A percentile compares a stretch with the other conserved stretches of the same genome.
phyloP scores from a whole-genome alignment of 2,329 filamentous ascomycete genomes.

The Fusarium xyrophilum region DNA sequence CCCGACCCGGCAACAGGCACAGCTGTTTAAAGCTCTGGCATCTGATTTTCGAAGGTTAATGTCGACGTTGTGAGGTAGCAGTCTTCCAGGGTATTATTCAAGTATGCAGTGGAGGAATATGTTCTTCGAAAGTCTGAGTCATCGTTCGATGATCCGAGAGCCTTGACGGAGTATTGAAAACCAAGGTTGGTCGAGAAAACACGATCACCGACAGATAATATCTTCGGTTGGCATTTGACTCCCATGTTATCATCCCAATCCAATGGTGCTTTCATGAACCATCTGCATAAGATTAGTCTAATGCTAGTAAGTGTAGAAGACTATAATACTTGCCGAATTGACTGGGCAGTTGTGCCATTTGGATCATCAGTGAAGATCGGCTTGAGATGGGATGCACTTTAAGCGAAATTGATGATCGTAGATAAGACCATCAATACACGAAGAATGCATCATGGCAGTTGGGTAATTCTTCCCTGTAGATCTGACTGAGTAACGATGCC shows the following conservation, averaged over 20 bases:
- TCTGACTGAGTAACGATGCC: neutral
- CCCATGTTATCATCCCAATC: slow-evolving; percentile 16
- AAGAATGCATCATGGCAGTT: slow-evolving; percentile 7
- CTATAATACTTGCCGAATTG: too few relatives aligned
- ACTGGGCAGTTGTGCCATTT: neutral
- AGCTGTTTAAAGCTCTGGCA: neutral
- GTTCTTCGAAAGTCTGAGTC: neutral
- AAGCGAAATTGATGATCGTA: slow-evolving; percentile 21
- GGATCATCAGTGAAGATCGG: slow-evolving; percentile 14
- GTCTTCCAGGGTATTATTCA: slow-evolving; percentile 10
- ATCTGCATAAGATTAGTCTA: too few relatives aligned
- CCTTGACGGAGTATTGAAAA: slow-evolving; percentile 15
- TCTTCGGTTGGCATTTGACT: slow-evolving; percentile 12
- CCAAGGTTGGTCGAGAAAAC: slow-evolving; percentile 12
- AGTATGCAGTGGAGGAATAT: slow-evolving; percentile 7
- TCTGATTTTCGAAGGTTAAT: slow-evolving; percentile 10
- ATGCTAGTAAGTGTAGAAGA: too few relatives aligned
- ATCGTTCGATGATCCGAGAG: neutral
- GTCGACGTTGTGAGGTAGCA: slow-evolving; percentile 1
- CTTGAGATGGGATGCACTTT: slow-evolving; percentile 19
- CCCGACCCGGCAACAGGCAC: neutral
- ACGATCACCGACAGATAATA: slow-evolving; percentile 20
- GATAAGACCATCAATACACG: slow-evolving; percentile 11
- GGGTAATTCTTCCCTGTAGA: rapidly evolving
- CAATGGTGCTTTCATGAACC: slow-evolving; percentile 23